A percentile compares a stretch with the other conserved stretches of the same genome.
These are phyloP conservation scores for Hanseniaspora valbyensis DNA, from an alignment of 805 yeast species.

Conservation along the genomic window DNA sequence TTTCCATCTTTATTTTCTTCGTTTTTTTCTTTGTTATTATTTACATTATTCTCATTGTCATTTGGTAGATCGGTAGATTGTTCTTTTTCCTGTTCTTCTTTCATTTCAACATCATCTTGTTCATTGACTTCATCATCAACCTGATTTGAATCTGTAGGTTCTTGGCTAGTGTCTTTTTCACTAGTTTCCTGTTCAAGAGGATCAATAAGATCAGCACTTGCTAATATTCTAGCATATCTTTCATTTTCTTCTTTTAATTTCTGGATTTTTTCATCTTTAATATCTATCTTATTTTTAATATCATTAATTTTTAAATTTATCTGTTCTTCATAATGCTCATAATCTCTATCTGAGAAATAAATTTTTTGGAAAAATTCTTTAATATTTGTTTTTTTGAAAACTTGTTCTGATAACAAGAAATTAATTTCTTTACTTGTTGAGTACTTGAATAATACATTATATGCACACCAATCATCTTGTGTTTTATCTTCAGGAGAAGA, in stretches of 20 bases:
- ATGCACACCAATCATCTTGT: constrained; percentile 15
- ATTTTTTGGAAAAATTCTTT: neutral
- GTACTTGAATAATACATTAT: constrained; percentile 1
- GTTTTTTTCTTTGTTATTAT: neutral
- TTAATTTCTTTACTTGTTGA: neutral
- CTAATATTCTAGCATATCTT: neutral
- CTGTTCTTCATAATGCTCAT: neutral
- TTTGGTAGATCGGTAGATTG: too few species aligned
- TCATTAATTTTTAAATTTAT: neutral
- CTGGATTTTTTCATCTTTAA: neutral
- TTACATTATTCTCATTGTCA: too few species aligned
- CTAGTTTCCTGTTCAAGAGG: neutral
- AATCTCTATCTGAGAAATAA: neutral
- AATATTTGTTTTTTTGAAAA: neutral
- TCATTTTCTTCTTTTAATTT: neutral
- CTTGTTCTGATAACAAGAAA: neutral
- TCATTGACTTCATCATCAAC: neutral
- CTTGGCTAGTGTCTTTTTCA: too few species aligned
- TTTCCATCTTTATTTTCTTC: neutral
- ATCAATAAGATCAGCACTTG: neutral
- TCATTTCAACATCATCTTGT: neutral
- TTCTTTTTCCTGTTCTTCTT: too few species aligned
- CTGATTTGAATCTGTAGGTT: neutral
- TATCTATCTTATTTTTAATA: neutral
- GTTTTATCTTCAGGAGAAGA: neutral